Conservation (phyloP, 2,329 filamentous ascomycete species). For the Colletotrichum noveboracense region DNA sequence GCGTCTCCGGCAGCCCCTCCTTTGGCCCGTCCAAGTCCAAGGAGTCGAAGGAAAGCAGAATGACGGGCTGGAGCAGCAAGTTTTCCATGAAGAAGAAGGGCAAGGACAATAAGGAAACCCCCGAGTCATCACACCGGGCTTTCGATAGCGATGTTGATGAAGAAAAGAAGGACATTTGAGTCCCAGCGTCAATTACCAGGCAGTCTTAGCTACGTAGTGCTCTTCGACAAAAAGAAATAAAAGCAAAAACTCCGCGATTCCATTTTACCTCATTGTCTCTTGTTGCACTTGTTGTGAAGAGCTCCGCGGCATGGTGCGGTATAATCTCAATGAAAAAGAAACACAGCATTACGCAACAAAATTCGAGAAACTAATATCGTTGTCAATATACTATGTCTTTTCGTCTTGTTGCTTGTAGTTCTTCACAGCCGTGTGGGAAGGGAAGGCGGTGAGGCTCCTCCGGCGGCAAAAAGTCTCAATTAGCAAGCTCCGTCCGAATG, state of each 20-base stretch:
- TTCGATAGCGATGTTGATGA: slow-evolving; percentile 12
- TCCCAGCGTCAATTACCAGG: background rate
- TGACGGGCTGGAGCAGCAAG: slow-evolving; percentile 52
- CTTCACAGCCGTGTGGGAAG: background rate
- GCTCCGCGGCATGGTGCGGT: background rate
- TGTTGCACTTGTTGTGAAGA: background rate
- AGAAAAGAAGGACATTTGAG: slow-evolving; percentile 19
- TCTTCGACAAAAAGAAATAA: background rate
- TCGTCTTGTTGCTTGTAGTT: background rate
- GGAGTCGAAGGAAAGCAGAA: slow-evolving; percentile 53
- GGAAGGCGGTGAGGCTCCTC: background rate
- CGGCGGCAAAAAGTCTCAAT: slow-evolving; percentile 19
- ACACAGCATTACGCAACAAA: background rate
- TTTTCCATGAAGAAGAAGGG: slow-evolving; percentile 67
- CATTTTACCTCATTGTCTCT: background rate
- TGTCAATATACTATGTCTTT: background rate
- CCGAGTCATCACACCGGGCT: slow-evolving; percentile 52
- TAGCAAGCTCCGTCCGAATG: slow-evolving; percentile 14
- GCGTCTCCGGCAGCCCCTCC: slow-evolving; percentile 60
- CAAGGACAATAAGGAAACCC: slow-evolving; percentile 59
- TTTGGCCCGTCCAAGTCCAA: slow-evolving; percentile 56
- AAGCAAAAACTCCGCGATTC: background rate
- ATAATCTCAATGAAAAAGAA: background rate
- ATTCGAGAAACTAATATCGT: background rate
- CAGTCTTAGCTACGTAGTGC: background rate